A percentile compares a stretch with the other conserved stretches of the same genome.
phyloP scores from a whole-genome alignment of 139 green algal genomes.

The Micractinium sp. region DNA sequence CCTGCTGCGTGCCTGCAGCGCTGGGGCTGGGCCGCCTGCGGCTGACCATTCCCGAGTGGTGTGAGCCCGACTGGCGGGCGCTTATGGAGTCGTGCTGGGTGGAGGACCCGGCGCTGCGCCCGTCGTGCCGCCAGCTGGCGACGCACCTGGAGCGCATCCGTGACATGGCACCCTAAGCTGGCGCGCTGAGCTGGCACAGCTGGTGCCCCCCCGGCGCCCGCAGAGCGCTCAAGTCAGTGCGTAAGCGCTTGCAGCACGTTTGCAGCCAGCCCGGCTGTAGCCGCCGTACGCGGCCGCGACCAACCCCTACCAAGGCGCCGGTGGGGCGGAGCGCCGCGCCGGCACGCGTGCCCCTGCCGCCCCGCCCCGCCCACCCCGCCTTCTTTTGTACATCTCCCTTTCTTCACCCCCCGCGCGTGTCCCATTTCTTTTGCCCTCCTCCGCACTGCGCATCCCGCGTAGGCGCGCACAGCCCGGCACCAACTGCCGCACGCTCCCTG shows the following conservation, averaged over 20 bases:
- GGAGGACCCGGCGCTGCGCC: slow-evolving; percentile 62
- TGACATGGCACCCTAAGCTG: slow-evolving; percentile 34
- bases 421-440: neutral
- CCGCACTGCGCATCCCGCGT: neutral
- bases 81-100: slow-evolving; percentile 84
- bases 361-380: neutral
- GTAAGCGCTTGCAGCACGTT: neutral
- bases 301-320: too few relatives aligned
- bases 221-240: too few relatives aligned
- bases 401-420: neutral
- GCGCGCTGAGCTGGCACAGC: neutral
- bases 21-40: slow-evolving; percentile 40
- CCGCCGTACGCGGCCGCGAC: too few relatives aligned
- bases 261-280: neutral
- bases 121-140: slow-evolving; percentile 73
- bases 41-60: slow-evolving; percentile 71
- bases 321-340: too few relatives aligned
- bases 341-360: neutral
- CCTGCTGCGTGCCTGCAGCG: slow-evolving; percentile 1
- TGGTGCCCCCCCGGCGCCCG: neutral
- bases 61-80: slow-evolving; percentile 78
- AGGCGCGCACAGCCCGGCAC: neutral
- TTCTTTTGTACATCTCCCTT: neutral
- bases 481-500: neutral
- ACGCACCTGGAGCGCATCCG: slow-evolving; percentile 69